A percentile compares a stretch with the other conserved stretches of the same genome.
phyloP scores from a whole-genome alignment of 1,284 basidiomycete genomes.

The Irpex sp. region DNA sequence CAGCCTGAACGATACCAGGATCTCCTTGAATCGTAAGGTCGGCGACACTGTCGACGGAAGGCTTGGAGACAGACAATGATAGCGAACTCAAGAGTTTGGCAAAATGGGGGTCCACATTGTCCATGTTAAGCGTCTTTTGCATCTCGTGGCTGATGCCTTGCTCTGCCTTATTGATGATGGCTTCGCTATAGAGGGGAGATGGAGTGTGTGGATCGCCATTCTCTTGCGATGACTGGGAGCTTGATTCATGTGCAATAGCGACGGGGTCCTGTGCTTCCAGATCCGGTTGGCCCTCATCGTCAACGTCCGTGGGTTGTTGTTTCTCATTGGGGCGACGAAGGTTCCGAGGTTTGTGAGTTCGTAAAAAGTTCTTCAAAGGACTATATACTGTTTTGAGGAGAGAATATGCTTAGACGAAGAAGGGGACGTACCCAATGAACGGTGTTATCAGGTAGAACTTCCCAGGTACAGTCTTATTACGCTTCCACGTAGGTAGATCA shows the following conservation, averaged over 20 bases:
- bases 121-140: constrained; percentile 21
- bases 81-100: constrained; percentile 62
- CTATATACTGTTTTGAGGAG: constrained; percentile 32
- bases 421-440: constrained; percentile 76
- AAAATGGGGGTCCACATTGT: constrained; percentile 61
- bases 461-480: constrained; percentile 66
- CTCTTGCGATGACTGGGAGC: constrained; percentile 61
- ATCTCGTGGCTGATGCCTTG: constrained; percentile 17
- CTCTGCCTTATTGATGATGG: constrained; percentile 26
- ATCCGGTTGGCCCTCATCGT: constrained; percentile 18
- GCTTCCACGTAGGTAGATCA: constrained; percentile 93
- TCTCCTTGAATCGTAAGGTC: constrained; percentile 14
- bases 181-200: constrained; percentile 51
- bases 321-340: constrained; percentile 29
- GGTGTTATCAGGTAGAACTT: constrained; percentile 97
- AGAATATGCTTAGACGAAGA: constrained; percentile 6
- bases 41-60: neutral
- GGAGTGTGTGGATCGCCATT: constrained; percentile 61
- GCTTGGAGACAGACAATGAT: constrained; percentile 49
- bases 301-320: constrained; percentile 15
- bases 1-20: constrained; percentile 1
- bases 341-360: constrained; percentile 32
- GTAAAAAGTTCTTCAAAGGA: constrained; percentile 59
- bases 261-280: constrained; percentile 19
- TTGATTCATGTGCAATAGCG: constrained; percentile 48